Evolutionary conservation across 768 basidiomycete species (phyloP).

Genomic region (Infundibulicybe gibba): DNA sequence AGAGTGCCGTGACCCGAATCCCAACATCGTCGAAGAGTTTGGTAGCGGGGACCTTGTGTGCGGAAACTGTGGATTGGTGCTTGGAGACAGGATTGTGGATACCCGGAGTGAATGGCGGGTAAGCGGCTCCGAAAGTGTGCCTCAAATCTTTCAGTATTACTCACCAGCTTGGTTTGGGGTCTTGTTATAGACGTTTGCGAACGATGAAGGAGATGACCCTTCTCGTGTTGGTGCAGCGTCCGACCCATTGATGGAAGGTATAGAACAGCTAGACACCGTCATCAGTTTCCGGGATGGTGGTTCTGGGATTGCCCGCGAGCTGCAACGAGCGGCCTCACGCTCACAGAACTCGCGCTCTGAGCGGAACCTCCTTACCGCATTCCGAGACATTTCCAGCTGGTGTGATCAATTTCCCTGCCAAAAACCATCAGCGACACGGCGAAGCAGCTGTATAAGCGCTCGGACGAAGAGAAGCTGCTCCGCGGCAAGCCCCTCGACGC

Average conservation of each 20-base stretch:
- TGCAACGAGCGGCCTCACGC: slow-evolving; percentile 89
- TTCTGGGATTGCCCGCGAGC: slow-evolving; percentile 85
- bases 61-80: slow-evolving; percentile 87
- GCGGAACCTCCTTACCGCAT: slow-evolving; percentile 83
- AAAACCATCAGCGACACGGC: slow-evolving; percentile 94
- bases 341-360: slow-evolving; percentile 77
- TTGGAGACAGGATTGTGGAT: slow-evolving; percentile 96
- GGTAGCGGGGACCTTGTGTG: slow-evolving; percentile 97
- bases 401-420: slow-evolving; percentile 94
- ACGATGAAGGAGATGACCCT: slow-evolving; percentile 98
- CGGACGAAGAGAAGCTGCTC: slow-evolving; percentile 91
- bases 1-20: slow-evolving; percentile 91
- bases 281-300: slow-evolving; percentile 96
- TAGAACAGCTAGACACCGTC: slow-evolving; percentile 91
- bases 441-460: slow-evolving; percentile 95
- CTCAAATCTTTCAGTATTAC: slow-evolving; percentile 7
- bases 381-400: slow-evolving; percentile 89
- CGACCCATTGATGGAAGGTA: slow-evolving; percentile 90
- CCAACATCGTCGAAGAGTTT: slow-evolving; percentile 96
- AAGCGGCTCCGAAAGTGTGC: slow-evolving; percentile 32
- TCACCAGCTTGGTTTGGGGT: slow-evolving; percentile 10
- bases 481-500: slow-evolving; percentile 91
- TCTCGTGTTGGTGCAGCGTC: slow-evolving; percentile 98
- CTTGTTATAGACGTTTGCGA: slow-evolving; percentile 84
- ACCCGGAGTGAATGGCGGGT: slow-evolving; percentile 98